A percentile compares a stretch with the other conserved stretches of the same genome.
phyloP scores from a whole-genome alignment of 1,284 basidiomycete genomes.

The Sporisorium sorghi region DNA sequence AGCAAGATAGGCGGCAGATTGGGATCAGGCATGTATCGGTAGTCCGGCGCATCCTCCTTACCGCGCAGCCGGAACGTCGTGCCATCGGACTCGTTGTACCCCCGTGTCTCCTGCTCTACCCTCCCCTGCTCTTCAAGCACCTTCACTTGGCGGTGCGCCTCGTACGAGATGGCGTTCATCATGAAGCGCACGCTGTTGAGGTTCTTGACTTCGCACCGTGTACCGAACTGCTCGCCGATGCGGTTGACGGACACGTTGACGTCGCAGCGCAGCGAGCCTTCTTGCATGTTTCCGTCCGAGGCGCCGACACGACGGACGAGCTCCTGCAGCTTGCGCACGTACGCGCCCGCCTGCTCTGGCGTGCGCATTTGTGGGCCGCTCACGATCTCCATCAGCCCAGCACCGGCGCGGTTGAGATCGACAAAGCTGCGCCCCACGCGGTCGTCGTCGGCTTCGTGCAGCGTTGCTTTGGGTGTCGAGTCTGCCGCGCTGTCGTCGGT shows the following conservation, averaged over 20 bases:
- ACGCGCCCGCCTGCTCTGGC: constrained; percentile 89
- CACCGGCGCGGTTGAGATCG: constrained; percentile 91
- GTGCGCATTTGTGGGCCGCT: constrained; percentile 91
- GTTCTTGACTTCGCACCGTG: constrained; percentile 96
- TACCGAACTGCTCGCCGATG: constrained; percentile 77
- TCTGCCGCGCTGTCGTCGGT: not conserved
- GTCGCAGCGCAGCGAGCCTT: constrained; percentile 82
- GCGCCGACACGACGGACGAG: constrained; percentile 85
- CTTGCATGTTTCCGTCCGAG: constrained; percentile 97
- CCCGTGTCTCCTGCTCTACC: constrained; percentile 87
- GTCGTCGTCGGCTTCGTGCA: constrained; percentile 71
- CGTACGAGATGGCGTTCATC: constrained; percentile 82
- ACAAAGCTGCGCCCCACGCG: constrained; percentile 72
- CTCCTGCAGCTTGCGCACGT: constrained; percentile 85
- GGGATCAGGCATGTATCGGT: constrained; percentile 97
- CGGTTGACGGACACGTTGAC: constrained; percentile 83
- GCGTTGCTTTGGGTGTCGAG: not conserved
- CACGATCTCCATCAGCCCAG: constrained; percentile 93
- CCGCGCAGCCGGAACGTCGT: constrained; percentile 84
- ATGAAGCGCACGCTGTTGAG: constrained; percentile 91
- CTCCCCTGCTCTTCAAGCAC: constrained; percentile 72
- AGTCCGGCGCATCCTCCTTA: constrained; percentile 95
- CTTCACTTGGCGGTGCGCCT: constrained; percentile 79
- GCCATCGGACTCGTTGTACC: constrained; percentile 84
- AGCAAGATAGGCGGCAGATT: constrained; percentile 83